phyloP scores from a whole-genome alignment of 192 early-diverging fungal species.

The Rhizophagus clarus region DNA sequence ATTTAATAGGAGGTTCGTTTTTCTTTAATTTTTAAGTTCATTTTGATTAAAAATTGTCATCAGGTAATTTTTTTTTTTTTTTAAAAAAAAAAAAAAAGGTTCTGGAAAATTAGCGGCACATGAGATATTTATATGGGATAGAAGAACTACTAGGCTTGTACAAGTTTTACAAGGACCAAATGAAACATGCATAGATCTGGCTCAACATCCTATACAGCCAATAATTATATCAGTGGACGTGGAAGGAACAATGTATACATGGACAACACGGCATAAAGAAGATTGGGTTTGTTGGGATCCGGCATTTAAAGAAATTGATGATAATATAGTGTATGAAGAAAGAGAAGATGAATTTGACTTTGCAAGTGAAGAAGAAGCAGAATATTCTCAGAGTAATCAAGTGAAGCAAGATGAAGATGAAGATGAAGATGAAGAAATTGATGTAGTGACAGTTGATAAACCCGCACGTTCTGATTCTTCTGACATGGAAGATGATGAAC shows the following conservation, averaged over 20 bases:
- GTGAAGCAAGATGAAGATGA: background rate
- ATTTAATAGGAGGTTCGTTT: conserved; percentile 77
- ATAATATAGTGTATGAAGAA: conserved; percentile 94
- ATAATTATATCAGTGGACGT: conserved; percentile 82
- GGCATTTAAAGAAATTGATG: conserved; percentile 89
- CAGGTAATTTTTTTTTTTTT: background rate
- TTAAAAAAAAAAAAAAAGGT: conserved; percentile 42
- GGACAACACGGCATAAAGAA: conserved; percentile 77
- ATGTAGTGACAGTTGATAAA: conserved; percentile 4
- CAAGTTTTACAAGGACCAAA: conserved; percentile 91
- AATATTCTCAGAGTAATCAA: background rate
- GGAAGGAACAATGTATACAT: conserved; percentile 85
- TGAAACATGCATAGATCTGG: conserved; percentile 78
- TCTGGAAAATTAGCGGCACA: conserved; percentile 87
- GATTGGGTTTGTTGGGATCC: conserved; percentile 96
- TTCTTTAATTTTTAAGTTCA: background rate
- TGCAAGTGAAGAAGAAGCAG: background rate
- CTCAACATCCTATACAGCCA: conserved; percentile 85
- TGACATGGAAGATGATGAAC: conserved; percentile 10
- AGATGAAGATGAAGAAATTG: conserved; percentile 9
- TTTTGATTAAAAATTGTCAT: conserved; percentile 7
- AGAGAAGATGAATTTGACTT: conserved; percentile 93
- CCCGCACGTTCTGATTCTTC: background rate
- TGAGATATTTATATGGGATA: conserved; percentile 96
- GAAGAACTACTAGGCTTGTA: conserved; percentile 74